Conservation (phyloP, 176 grass and related monocot genomes). For the Ensete glaucum region DNA sequence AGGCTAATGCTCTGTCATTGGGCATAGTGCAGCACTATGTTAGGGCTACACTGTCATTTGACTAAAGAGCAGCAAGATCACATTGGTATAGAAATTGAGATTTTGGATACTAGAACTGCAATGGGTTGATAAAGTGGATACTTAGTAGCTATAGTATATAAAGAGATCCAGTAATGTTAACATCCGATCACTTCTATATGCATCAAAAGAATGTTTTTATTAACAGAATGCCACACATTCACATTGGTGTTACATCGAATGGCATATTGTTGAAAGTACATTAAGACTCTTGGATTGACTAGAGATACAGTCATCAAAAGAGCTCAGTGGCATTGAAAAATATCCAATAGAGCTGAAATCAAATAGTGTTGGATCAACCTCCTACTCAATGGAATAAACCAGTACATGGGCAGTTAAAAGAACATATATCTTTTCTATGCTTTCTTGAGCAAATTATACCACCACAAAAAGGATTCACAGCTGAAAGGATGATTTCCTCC, state of each 20-base stretch:
- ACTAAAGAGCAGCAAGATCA: neutral
- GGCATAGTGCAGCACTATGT: neutral
- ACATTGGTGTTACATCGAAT: too few relatives aligned
- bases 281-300: too few relatives aligned
- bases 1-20: neutral
- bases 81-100: neutral
- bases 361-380: neutral
- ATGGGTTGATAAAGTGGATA: too few relatives aligned
- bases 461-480: neutral
- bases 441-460: neutral
- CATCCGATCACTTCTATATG: too few relatives aligned
- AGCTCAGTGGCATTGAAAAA: too few relatives aligned
- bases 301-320: too few relatives aligned
- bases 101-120: neutral
- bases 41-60: neutral
- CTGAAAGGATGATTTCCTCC: neutral
- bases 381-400: neutral
- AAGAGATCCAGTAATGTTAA: too few relatives aligned
- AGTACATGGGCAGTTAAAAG: neutral
- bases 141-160: too few relatives aligned
- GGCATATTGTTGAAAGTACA: too few relatives aligned
- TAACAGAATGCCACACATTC: too few relatives aligned
- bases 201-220: too few relatives aligned
- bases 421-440: neutral
- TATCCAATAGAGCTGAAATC: neutral